These are phyloP conservation scores for Lumnitzera racemosa DNA, from an alignment of 345 rosid species.

Conservation along the genomic window DNA sequence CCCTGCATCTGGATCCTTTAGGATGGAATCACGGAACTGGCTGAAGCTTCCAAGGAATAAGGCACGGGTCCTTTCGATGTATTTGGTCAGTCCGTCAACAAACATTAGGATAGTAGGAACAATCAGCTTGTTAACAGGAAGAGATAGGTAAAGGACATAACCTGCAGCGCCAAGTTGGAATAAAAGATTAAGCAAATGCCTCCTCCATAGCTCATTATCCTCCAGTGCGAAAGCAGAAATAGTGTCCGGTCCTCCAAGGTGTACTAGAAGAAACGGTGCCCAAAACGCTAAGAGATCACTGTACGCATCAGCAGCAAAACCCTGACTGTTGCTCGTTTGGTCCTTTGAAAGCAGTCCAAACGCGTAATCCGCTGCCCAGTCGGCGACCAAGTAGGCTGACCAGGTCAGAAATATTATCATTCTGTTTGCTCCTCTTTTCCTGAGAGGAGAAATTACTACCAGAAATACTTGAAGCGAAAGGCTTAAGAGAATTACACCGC, in stretches of 20 bases:
- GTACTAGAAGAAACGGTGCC: conserved; percentile 58
- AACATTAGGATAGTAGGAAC: conserved; percentile 35
- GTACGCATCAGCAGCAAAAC: conserved; percentile 1
- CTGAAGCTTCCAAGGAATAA: conserved; percentile 43
- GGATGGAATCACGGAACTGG: conserved; percentile 43
- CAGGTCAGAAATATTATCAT: conserved; percentile 27
- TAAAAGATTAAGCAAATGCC: conserved; percentile 38
- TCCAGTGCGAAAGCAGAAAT: conserved; percentile 45
- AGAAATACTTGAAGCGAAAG: conserved; percentile 41
- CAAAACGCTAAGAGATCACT: conserved; percentile 40
- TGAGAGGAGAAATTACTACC: conserved; percentile 31
- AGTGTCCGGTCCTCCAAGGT: conserved; percentile 56
- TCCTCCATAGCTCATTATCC: conserved; percentile 47
- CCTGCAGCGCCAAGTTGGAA: conserved; percentile 31
- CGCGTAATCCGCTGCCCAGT: conserved; percentile 43
- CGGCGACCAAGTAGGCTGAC: conserved; percentile 48
- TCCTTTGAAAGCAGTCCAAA: conserved; percentile 45
- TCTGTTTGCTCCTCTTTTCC: conserved; percentile 31
- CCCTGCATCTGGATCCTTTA: conserved; percentile 48
- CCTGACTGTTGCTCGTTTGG: not conserved
- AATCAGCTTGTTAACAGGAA: conserved; percentile 19
- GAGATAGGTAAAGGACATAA: conserved; percentile 31
- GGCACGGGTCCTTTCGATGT: conserved; percentile 45
- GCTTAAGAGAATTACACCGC: conserved; percentile 38
- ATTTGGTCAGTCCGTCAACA: conserved; percentile 37